Percentiles rank a stretch among this genome's conserved stretches.
These are phyloP conservation scores for Tricholoma flavovirens DNA, from an alignment of 768 basidiomycete genomes.

Conservation along the genomic window DNA sequence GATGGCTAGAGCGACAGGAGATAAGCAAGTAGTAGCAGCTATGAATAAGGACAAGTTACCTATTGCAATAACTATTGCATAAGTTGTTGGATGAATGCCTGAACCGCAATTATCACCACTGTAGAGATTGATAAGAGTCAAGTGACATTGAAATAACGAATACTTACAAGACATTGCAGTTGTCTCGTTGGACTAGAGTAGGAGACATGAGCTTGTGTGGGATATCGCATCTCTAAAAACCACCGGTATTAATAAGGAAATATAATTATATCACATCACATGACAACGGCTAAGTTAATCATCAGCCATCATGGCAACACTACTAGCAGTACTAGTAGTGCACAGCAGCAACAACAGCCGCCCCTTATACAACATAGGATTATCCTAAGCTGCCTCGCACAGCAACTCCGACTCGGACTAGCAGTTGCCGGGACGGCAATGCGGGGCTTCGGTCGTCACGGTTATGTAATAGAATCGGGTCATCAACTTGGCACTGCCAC, in stretches of 20 bases:
- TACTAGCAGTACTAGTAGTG: too few species aligned
- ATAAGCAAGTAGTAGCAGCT: not conserved
- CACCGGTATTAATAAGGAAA: too few species aligned
- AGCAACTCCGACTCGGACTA: too few species aligned
- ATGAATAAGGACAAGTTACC: not conserved
- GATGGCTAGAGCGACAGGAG: not conserved
- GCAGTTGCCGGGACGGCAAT: too few species aligned
- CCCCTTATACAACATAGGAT: too few species aligned
- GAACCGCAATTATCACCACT: slow-evolving; percentile 5
- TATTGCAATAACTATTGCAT: slow-evolving; percentile 7
- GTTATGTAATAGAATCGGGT: not conserved
- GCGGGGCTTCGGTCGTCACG: not conserved
- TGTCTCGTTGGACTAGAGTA: not conserved
- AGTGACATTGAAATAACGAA: not conserved
- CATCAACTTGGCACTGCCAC: not conserved
- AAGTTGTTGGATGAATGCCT: slow-evolving; percentile 7
- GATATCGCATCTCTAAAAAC: too few species aligned
- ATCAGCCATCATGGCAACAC: too few species aligned
- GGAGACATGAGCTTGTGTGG: not conserved
- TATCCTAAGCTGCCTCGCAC: too few species aligned
- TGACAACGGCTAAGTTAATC: too few species aligned
- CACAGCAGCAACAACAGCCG: too few species aligned
- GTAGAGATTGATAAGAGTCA: not conserved
- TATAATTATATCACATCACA: too few species aligned
- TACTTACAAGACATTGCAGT: slow-evolving; percentile 4